These are phyloP conservation scores for Xylariaceae sp. DNA, from an alignment of 2,329 filamentous ascomycete genomes.

Conservation along the genomic window DNA sequence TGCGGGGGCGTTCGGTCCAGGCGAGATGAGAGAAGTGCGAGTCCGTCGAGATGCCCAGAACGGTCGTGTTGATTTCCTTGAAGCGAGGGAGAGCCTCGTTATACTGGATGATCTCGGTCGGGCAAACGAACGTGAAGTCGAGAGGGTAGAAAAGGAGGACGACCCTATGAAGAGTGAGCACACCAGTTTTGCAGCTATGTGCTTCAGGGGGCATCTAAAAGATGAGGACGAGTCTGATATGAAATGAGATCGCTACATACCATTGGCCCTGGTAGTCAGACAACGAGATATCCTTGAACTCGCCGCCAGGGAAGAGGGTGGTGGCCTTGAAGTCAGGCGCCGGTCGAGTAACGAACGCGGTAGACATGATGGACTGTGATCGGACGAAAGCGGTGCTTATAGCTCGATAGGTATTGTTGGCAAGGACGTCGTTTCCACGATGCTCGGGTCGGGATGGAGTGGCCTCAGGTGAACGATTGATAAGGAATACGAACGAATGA, in stretches of 20 bases:
- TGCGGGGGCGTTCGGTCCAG: constrained; percentile 55
- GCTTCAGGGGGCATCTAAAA: not conserved
- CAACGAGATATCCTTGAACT: constrained; percentile 45
- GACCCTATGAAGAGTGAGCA: constrained; percentile 42
- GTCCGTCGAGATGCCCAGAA: constrained; percentile 60
- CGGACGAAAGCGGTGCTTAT: too few relatives aligned
- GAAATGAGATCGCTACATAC: constrained; percentile 31
- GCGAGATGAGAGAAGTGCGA: constrained; percentile 54
- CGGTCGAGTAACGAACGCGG: constrained; percentile 46
- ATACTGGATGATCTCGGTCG: constrained; percentile 62
- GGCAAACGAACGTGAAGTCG: constrained; percentile 66
- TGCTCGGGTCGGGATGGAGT: not conserved
- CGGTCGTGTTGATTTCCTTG: constrained; percentile 53
- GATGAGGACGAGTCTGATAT: not conserved
- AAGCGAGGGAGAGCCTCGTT: constrained; percentile 59
- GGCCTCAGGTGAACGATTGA: not conserved
- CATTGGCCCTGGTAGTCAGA: constrained; percentile 46
- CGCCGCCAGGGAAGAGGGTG: constrained; percentile 46
- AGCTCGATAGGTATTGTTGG: not conserved
- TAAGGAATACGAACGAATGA: not conserved
- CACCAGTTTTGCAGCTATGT: not conserved
- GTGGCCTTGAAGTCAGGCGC: constrained; percentile 48
- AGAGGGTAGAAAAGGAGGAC: constrained; percentile 64
- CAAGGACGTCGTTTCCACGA: not conserved
- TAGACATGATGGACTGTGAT: constrained; percentile 37